These are phyloP conservation scores for Xylariales sp. DNA, from an alignment of 2,329 filamentous ascomycete species.

Conservation along the genomic window DNA sequence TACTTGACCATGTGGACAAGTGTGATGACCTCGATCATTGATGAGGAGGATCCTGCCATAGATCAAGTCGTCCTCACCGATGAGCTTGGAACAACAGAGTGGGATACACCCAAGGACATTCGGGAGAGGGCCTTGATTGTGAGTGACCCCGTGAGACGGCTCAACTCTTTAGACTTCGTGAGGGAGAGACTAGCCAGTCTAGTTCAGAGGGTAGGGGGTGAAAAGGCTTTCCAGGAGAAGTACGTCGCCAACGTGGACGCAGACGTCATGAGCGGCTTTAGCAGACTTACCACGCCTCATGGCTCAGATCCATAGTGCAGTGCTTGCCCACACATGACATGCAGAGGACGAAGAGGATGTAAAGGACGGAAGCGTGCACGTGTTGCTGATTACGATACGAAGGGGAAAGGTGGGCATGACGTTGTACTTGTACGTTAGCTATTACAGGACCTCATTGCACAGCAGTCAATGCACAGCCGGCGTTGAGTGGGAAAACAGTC, in stretches of 20 bases:
- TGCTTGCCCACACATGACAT: no score
- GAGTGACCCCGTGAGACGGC: constrained; percentile 63
- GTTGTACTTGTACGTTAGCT: no score
- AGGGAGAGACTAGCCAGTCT: constrained; percentile 55
- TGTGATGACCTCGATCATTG: constrained; percentile 61
- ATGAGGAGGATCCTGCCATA: constrained; percentile 40
- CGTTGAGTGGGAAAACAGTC: no score
- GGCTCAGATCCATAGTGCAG: no score
- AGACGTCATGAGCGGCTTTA: constrained; percentile 65
- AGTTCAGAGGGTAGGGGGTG: constrained; percentile 58
- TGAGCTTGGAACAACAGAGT: constrained; percentile 39
- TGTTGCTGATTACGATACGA: no score
- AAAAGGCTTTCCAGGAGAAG: constrained; percentile 59
- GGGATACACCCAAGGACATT: constrained; percentile 51
- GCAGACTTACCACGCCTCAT: constrained; percentile 15
- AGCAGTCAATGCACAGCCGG: no score
- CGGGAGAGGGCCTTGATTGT: constrained; percentile 48
- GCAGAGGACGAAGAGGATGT: no score
- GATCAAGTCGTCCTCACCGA: constrained; percentile 49
- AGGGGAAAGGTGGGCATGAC: no score
- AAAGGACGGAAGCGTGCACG: no score
- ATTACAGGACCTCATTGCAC: no score
- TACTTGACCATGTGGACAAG: constrained; percentile 73
- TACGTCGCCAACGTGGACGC: constrained; percentile 73
- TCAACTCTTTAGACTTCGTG: constrained; percentile 62